Base-by-base conservation (phyloP, 306 rosid species). In the Pterocarpus santalinus region DNA sequence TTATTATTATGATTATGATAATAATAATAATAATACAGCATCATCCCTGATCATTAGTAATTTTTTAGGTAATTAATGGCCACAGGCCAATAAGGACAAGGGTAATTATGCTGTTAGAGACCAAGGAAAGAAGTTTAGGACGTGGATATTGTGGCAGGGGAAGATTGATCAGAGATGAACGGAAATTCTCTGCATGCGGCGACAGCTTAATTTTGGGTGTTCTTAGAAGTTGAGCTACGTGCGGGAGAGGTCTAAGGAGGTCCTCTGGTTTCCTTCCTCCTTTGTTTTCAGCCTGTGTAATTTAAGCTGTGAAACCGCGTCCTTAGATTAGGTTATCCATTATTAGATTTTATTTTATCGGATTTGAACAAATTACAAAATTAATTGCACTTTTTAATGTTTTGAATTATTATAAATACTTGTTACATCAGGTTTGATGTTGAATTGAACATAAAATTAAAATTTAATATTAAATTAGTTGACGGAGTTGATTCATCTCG, bases 181-280 rank as follows among this genome's bases (percentile, higher is more conserved):
- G 38, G 69, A 79, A 41, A 38, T 22, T 69, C 76, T 75, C 39
- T 71, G 74, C 67, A 30, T 14, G 22, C 15, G 32, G 2, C 8
- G 7, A 57, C 57, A 75, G 13, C 76, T 17, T 82, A 49, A 63
- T 86, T 80, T 86, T 86, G 63, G 82, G 65, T 76, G 63, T 85
- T 55, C 11, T 43, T 38, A 36, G 41, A 75, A 73, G 81, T 36
- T 84, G 76, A 81, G 85, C 39, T 90, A 83, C 77, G 71, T 56
- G 44, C 5, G 73, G 72, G 95, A 89, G 97, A 90, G 36, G 49
- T 87, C 8, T 67, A 90, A 85, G 98, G 95, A 30, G 43, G n/a
- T 83, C 97, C 97, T 74, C 76, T 77, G 17, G 85, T 87, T 84
- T 82, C 56, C 6, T 51, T 44, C 30, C 7, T 55, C 28, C 62